Conservation (phyloP, 345 rosid species). For the Populus alba region DNA sequence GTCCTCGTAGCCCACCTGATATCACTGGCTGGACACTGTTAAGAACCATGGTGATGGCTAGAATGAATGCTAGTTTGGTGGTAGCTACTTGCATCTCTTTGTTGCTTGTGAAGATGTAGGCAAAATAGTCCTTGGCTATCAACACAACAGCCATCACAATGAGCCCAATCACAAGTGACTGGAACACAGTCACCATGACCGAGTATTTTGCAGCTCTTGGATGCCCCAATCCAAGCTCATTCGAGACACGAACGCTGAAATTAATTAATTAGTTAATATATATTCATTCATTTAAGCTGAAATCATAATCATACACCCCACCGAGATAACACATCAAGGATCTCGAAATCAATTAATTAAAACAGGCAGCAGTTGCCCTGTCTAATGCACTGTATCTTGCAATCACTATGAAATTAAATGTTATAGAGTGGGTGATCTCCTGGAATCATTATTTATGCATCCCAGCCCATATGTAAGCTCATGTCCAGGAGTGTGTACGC, state of each 20-base stretch:
- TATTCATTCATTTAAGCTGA: too few species aligned
- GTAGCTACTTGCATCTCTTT: conserved; percentile 47
- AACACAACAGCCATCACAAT: conserved; percentile 52
- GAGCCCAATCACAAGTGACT: conserved; percentile 66
- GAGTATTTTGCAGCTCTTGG: conserved; percentile 77
- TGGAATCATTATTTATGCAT: too few species aligned
- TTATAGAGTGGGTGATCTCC: background rate
- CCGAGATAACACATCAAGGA: too few species aligned
- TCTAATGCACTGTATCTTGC: too few species aligned
- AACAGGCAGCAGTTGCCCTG: too few species aligned
- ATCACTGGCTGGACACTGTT: conserved; percentile 86
- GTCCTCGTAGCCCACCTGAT: conserved; percentile 48
- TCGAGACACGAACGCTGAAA: conserved; percentile 70
- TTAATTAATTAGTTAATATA: background rate
- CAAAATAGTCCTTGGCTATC: conserved; percentile 50
- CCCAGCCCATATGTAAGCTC: too few species aligned
- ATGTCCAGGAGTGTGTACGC: too few species aligned
- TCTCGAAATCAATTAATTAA: too few species aligned
- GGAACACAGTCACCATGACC: conserved; percentile 46
- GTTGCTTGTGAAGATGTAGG: conserved; percentile 65
- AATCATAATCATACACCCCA: too few species aligned
- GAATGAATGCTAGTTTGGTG: conserved; percentile 58
- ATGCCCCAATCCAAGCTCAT: conserved; percentile 69
- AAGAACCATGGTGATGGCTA: conserved; percentile 65
- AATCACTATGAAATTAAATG: too few species aligned